Evolutionary conservation across 768 basidiomycete genomes (phyloP), one percentile per base, ranked within the genome.

Genomic region (Kwoniella bestiolae): DNA sequence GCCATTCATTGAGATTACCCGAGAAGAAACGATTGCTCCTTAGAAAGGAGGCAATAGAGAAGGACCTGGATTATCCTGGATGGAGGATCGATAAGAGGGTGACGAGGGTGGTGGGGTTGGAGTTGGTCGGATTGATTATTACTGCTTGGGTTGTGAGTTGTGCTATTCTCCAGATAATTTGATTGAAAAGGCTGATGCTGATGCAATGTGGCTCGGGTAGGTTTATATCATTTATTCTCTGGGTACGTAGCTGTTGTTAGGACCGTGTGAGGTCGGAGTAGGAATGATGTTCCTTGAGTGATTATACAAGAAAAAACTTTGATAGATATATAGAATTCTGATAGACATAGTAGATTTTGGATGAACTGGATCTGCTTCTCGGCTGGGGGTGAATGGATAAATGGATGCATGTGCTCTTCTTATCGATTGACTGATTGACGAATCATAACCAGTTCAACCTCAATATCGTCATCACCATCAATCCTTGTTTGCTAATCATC

Each of bases 101-200:
- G 8, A 63, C 65, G 23, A 56, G 31, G 16, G 46, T 60, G 23
- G 70, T 72, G 1, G 50, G 60, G 3, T 47, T 7, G 5, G 58
- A 70, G 49, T 50, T 77, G 34, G 52, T 52, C 1, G 68, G 56
- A 16, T 52, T 69, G 49, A 69, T 69, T 35, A 66, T 77, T 25
- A 62, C 64, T 6, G 70, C 73, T 56, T 77, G 75, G 75, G 70
- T 71, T 44, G 74, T 75, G 65, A 73, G 74, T 73, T 23, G n/a
- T 23, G n/a, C 21, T 18, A 18, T 26, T 34, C 14, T 32, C 29
- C n/a, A 29, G 53, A 18, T 45, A 25, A 16, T 1, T 21, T 18
- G n/a, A 46, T 23, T 11, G n/a, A 23, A 32, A 11, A n/a, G 31
- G 61, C 51, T 55, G 38, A 38, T 51, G 16, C 28, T 44, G 34